phyloP scores from a whole-genome alignment of 148 eudicot genomes.

The Vaccinium myrtillus region DNA sequence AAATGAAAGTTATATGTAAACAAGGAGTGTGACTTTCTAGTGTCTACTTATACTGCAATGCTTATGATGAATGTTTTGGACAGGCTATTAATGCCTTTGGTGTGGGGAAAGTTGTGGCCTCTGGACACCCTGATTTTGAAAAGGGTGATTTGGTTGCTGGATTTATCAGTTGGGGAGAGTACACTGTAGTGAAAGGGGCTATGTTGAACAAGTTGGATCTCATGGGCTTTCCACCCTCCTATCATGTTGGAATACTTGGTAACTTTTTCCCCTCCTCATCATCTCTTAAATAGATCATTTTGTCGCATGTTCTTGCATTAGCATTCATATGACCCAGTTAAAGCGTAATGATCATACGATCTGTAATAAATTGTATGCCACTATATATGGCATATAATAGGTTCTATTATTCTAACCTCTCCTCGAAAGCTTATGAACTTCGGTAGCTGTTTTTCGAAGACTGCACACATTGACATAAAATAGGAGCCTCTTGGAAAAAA shows the following conservation, averaged over 20 bases:
- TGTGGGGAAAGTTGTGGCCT: constrained; percentile 54
- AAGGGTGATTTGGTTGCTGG: constrained; percentile 56
- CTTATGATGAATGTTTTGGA: neutral
- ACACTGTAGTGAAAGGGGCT: constrained; percentile 29
- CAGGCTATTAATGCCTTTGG: constrained; percentile 42
- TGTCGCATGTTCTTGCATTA: neutral
- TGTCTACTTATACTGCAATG: neutral
- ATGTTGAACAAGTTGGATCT: constrained; percentile 37
- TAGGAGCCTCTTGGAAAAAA: neutral
- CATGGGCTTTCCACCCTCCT: constrained; percentile 46
- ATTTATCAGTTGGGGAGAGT: constrained; percentile 47
- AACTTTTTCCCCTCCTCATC: neutral
- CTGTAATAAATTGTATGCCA: neutral
- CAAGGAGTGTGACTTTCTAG: neutral
- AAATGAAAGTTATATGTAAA: neutral
- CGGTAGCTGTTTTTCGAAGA: neutral
- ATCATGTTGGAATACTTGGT: constrained; percentile 56
- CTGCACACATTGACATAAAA: neutral
- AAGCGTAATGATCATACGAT: neutral
- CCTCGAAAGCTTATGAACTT: neutral
- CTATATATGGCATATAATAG: neutral
- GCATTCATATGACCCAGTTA: neutral
- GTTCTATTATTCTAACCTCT: neutral
- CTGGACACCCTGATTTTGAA: constrained; percentile 37
- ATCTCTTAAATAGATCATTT: neutral